Conservation (phyloP, 1,284 basidiomycete species). For the Cystobasidium sp. region DNA sequence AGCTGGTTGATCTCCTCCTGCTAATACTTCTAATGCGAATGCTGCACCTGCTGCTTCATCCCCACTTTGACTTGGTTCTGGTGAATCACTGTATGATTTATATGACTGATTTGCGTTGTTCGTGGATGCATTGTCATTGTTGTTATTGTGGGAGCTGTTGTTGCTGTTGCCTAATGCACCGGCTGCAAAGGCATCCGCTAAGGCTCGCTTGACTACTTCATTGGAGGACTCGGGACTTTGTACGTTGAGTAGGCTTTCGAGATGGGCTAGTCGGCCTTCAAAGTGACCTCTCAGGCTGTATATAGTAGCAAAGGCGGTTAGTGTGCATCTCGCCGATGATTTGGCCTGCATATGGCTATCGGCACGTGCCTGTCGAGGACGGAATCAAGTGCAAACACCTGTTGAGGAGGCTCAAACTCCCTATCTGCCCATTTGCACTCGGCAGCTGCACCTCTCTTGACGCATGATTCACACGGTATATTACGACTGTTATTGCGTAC, state of each 20-base stretch:
- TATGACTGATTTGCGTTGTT: too few relatives aligned
- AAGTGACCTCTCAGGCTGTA: constrained; percentile 24
- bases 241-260: constrained; percentile 27
- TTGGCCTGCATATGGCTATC: too few relatives aligned
- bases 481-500: constrained; percentile 4
- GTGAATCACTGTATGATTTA: constrained; percentile 10
- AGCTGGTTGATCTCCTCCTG: constrained; percentile 22
- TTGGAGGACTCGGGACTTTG: constrained; percentile 1
- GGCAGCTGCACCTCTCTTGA: constrained; percentile 31
- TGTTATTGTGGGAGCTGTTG: neutral
- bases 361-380: constrained; percentile 18
- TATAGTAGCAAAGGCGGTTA: neutral
- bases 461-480: constrained; percentile 29
- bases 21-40: constrained; percentile 37
- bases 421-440: constrained; percentile 37
- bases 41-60: constrained; percentile 39
- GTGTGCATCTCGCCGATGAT: neutral
- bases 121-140: neutral
- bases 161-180: neutral
- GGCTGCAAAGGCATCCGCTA: constrained; percentile 11
- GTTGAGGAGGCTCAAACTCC: constrained; percentile 29
- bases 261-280: constrained; percentile 27
- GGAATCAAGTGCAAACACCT: constrained; percentile 33
- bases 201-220: constrained; percentile 25
- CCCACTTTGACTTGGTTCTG: constrained; percentile 18